These are phyloP conservation scores for Mycena maculata DNA, from an alignment of 768 basidiomycete genomes.

Conservation along the genomic window DNA sequence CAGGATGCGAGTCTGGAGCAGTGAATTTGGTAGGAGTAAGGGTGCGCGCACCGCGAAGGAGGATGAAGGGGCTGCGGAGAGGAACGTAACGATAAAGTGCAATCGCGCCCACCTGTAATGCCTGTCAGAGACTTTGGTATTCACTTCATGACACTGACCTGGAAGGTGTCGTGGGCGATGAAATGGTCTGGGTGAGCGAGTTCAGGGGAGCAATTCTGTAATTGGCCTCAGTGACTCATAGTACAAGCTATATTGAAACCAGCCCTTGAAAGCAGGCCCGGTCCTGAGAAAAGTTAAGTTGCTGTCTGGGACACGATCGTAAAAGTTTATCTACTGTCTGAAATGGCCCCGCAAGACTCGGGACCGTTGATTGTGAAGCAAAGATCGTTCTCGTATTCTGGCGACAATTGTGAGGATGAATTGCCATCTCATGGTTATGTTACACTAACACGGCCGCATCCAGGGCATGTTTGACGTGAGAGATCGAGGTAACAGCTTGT, in stretches of 20 bases:
- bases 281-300: neutral
- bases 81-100: too few relatives aligned
- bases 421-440: neutral
- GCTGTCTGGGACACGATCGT: neutral
- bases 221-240: conserved; percentile 6
- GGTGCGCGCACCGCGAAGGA: too few relatives aligned
- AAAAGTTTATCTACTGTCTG: conserved; percentile 3
- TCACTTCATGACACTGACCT: conserved; percentile 3
- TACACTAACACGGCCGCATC: conserved; percentile 15
- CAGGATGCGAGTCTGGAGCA: too few relatives aligned
- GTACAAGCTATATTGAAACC: conserved; percentile 23
- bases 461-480: conserved; percentile 18
- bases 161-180: neutral
- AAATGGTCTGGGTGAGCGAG: conserved; percentile 2
- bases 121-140: conserved; percentile 2
- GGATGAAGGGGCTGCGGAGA: too few relatives aligned
- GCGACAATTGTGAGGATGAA: neutral
- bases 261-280: conserved; percentile 23
- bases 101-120: neutral
- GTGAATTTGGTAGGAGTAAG: too few relatives aligned
- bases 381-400: conserved; percentile 14
- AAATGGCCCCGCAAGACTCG: neutral
- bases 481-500: neutral
- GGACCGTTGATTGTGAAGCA: conserved; percentile 12
- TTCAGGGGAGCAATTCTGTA: neutral